A percentile compares a stretch with the other conserved stretches of the same genome.
Evolutionary conservation across 257 asterid species (phyloP).

Genomic region (Plantago major): DNA sequence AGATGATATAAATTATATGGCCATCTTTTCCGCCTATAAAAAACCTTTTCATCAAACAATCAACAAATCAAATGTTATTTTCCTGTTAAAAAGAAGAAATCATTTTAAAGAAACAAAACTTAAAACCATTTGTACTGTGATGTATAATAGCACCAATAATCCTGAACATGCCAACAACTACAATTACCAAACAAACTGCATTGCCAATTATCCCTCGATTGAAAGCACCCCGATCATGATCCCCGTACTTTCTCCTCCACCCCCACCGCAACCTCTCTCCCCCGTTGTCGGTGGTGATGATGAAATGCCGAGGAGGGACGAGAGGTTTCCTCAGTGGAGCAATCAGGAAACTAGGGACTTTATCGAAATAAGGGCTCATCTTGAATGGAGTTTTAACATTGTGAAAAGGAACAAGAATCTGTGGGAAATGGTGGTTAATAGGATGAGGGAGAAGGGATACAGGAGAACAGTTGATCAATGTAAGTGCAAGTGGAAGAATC

Average conservation of each 20-base stretch:
- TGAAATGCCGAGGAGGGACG: slow-evolving; percentile 58
- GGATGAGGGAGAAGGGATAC: slow-evolving; percentile 60
- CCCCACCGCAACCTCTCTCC: background rate
- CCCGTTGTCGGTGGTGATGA: slow-evolving; percentile 2
- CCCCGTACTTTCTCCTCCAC: background rate
- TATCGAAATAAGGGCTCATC: slow-evolving; percentile 55
- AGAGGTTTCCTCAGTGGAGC: slow-evolving; percentile 67
- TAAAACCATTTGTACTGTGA: background rate
- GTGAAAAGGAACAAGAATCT: slow-evolving; percentile 30
- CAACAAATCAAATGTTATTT: background rate
- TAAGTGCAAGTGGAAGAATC: slow-evolving; percentile 69
- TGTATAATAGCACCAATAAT: background rate
- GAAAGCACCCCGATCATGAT: background rate
- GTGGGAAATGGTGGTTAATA: slow-evolving; percentile 58
- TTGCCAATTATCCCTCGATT: background rate
- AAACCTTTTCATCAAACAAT: background rate
- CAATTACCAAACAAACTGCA: background rate
- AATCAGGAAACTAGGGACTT: slow-evolving; percentile 64
- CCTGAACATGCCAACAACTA: background rate
- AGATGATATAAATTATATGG: background rate
- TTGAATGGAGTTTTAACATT: slow-evolving; percentile 35
- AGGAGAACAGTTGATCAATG: slow-evolving; percentile 64
- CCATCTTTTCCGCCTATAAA: background rate
- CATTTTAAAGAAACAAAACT: background rate
- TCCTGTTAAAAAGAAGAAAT: background rate